Evolutionary conservation across 2,329 filamentous ascomycete genomes (phyloP).

Genomic region (Rutstroemia sydowiana): DNA sequence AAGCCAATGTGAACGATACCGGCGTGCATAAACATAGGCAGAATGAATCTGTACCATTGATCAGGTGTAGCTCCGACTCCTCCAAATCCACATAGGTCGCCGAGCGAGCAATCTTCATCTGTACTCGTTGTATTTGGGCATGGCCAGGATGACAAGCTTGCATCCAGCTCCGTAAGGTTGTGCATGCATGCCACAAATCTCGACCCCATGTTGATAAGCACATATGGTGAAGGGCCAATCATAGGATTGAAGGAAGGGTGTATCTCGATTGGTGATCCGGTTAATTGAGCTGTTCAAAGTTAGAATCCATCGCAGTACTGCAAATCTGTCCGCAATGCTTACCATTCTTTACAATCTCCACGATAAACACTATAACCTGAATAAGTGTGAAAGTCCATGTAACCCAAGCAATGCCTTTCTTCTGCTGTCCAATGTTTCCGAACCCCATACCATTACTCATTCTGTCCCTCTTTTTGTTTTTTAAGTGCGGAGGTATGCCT

Average conservation of each 20-base stretch:
- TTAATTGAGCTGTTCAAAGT: slow-evolving; percentile 53
- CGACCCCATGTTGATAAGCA: slow-evolving; percentile 95
- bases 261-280: slow-evolving; percentile 48
- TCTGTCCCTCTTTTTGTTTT: slow-evolving; percentile 32
- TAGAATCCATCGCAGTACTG: slow-evolving; percentile 2
- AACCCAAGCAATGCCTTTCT: slow-evolving; percentile 58
- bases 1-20: slow-evolving; percentile 93
- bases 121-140: slow-evolving; percentile 72
- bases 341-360: slow-evolving; percentile 80
- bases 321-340: slow-evolving; percentile 32
- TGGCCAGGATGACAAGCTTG: slow-evolving; percentile 52
- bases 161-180: slow-evolving; percentile 57
- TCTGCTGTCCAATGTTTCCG: slow-evolving; percentile 16
- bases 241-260: slow-evolving; percentile 90
- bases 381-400: slow-evolving; percentile 71
- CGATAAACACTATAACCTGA: slow-evolving; percentile 82
- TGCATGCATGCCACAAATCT: slow-evolving; percentile 94
- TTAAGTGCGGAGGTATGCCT: slow-evolving; percentile 18
- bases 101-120: slow-evolving; percentile 61
- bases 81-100: slow-evolving; percentile 74
- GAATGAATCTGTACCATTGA: slow-evolving; percentile 96
- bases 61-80: slow-evolving; percentile 54
- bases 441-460: slow-evolving; percentile 47
- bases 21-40: slow-evolving; percentile 91
- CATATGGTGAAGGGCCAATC: slow-evolving; percentile 86